These are phyloP conservation scores for Saccharomycopsis malanga DNA, from an alignment of 805 yeast genomes.

Conservation along the genomic window DNA sequence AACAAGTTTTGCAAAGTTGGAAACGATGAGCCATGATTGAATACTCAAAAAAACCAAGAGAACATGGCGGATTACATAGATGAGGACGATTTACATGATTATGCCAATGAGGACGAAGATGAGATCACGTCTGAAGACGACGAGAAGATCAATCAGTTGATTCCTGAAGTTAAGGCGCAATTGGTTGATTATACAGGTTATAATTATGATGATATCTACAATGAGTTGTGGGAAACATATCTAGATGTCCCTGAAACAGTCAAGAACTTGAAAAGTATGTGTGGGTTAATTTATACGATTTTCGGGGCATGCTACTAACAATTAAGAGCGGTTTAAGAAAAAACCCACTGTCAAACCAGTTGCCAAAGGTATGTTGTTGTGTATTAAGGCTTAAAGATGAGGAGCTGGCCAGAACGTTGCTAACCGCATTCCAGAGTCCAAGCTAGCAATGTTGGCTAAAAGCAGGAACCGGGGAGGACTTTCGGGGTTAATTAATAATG, in stretches of 20 bases:
- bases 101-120: slow-evolving; percentile 27
- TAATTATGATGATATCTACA: slow-evolving; percentile 46
- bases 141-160: slow-evolving; percentile 33
- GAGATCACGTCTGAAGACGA: slow-evolving; percentile 35
- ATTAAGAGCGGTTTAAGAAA: slow-evolving; percentile 24
- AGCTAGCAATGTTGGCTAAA: slow-evolving; percentile 43
- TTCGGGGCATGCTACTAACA: neutral
- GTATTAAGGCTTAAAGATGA: neutral
- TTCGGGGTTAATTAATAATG: neutral
- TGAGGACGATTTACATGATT: slow-evolving; percentile 29
- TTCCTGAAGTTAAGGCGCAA: slow-evolving; percentile 38
- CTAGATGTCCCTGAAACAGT: slow-evolving; percentile 47
- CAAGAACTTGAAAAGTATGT: slow-evolving; percentile 34
- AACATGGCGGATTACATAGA: no score
- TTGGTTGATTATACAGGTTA: slow-evolving; percentile 35
- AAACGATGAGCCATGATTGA: no score
- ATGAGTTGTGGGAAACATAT: slow-evolving; percentile 52
- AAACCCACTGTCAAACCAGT: slow-evolving; percentile 16
- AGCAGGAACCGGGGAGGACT: slow-evolving; percentile 8
- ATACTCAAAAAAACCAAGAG: no score
- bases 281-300: no score
- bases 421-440: slow-evolving; percentile 30
- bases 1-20: no score
- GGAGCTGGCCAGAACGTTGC: neutral
- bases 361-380: slow-evolving; percentile 39